Percentiles rank a stretch among this genome's conserved stretches.
phyloP scores from a whole-genome alignment of 441 rosid genomes.

The Arabidopsis lyrata region DNA sequence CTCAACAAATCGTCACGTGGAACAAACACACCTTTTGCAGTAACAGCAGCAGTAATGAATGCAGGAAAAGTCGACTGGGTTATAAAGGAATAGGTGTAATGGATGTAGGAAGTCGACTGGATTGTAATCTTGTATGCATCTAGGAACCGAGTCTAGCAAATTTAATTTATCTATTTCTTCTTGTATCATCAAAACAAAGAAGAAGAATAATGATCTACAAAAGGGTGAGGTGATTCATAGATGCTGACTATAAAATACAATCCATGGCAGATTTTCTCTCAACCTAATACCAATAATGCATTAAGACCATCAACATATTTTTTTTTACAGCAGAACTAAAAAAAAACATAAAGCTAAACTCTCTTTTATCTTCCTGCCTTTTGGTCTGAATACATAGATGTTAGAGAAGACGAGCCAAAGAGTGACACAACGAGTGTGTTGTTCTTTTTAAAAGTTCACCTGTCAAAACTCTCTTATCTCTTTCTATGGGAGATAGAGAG shows the following conservation, averaged over 20 bases:
- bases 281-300: slow-evolving; percentile 27
- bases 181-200: no score
- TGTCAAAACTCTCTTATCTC: slow-evolving; percentile 31
- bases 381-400: slow-evolving; percentile 34
- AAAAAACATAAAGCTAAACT: slow-evolving; percentile 33
- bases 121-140: no score
- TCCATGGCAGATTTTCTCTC: slow-evolving; percentile 32
- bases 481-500: slow-evolving; percentile 33
- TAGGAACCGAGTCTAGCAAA: no score
- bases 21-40: slow-evolving; percentile 88
- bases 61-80: slow-evolving; percentile 58
- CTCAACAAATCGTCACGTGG: slow-evolving; percentile 79
- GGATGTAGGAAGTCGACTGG: not conserved
- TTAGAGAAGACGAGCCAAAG: slow-evolving; percentile 31
- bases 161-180: no score
- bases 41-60: slow-evolving; percentile 86
- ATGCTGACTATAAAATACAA: slow-evolving; percentile 36
- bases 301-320: slow-evolving; percentile 29
- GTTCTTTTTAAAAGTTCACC: slow-evolving; percentile 37
- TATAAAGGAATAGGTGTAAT: slow-evolving; percentile 48
- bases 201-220: slow-evolving; percentile 33
- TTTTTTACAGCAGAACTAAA: slow-evolving; percentile 17
- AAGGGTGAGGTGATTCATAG: not conserved
- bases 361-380: slow-evolving; percentile 31
- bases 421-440: slow-evolving; percentile 23